Evolutionary conservation across 495 filamentous ascomycete genomes (phyloP).

Genomic region (Daldinia vernicosa): DNA sequence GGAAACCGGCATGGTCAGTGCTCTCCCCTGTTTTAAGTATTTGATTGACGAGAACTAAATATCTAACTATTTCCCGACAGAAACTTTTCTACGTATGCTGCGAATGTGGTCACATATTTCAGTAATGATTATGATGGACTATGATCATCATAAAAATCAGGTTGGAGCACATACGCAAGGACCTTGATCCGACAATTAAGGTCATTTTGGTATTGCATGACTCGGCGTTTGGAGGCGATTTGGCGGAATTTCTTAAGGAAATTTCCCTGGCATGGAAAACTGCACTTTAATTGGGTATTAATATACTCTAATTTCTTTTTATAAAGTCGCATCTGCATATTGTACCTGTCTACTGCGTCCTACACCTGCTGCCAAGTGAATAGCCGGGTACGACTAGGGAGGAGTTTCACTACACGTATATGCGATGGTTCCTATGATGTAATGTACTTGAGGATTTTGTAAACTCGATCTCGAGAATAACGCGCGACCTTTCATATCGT

Average conservation of each 20-base stretch:
- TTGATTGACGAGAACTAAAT: slow-evolving; percentile 1
- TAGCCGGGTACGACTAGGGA: background rate
- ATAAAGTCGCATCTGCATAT: slow-evolving; percentile 4
- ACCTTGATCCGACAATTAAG: slow-evolving; percentile 26
- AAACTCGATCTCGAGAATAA: slow-evolving; percentile 3
- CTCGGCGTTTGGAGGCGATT: slow-evolving; percentile 39
- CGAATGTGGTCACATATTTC: slow-evolving; percentile 87
- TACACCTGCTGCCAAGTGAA: background rate
- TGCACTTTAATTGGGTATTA: slow-evolving; percentile 12
- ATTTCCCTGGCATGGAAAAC: background rate
- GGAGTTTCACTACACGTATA: background rate
- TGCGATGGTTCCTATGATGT: background rate
- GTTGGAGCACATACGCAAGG: slow-evolving; percentile 37
- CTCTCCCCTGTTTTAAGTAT: background rate
- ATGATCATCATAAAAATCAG: slow-evolving; percentile 4
- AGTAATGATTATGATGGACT: slow-evolving; percentile 47
- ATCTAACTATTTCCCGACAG: slow-evolving; percentile 58
- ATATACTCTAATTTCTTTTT: slow-evolving; percentile 16
- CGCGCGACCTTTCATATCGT: background rate
- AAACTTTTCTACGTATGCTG: slow-evolving; percentile 99
- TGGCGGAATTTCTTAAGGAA: slow-evolving; percentile 1
- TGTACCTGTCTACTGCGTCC: slow-evolving; percentile 7
- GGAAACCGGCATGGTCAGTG: slow-evolving; percentile 95
- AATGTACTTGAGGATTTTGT: slow-evolving; percentile 20
- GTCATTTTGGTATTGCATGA: slow-evolving; percentile 34